A percentile compares a stretch with the other conserved stretches of the same genome.
phyloP scores from a whole-genome alignment of 768 basidiomycete genomes.

The Lentinula boryana region DNA sequence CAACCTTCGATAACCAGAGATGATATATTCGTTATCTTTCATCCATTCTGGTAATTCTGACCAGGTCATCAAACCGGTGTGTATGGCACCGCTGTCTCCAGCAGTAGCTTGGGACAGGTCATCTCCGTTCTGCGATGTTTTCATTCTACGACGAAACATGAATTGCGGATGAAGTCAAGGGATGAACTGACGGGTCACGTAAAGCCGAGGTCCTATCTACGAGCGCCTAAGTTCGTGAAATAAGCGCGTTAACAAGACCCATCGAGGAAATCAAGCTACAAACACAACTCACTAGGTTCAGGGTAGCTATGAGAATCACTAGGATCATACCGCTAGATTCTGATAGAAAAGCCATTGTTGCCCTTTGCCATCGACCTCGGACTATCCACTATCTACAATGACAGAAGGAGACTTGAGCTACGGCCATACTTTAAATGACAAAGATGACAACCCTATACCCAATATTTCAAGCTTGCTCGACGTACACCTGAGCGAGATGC shows the following conservation, averaged over 20 bases:
- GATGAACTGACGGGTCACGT: too few relatives aligned
- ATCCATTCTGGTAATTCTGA: slow-evolving; percentile 62
- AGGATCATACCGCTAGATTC: too few relatives aligned
- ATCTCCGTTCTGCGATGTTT: not conserved
- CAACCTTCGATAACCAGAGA: slow-evolving; percentile 65
- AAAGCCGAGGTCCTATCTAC: too few relatives aligned
- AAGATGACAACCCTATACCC: too few relatives aligned
- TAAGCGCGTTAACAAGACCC: too few relatives aligned
- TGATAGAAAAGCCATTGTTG: too few relatives aligned
- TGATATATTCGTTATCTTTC: slow-evolving; percentile 68
- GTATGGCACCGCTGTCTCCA: not conserved
- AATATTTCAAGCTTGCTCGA: not conserved
- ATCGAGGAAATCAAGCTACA: too few relatives aligned
- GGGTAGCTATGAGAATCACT: not conserved
- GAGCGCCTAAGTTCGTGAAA: too few relatives aligned
- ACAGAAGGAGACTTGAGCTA: too few relatives aligned
- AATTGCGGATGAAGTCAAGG: not conserved
- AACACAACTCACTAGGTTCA: not conserved
- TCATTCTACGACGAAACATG: not conserved
- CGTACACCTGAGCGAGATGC: not conserved
- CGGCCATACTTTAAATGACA: too few relatives aligned
- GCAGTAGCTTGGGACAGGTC: not conserved
- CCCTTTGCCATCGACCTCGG: too few relatives aligned
- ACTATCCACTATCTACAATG: too few relatives aligned
- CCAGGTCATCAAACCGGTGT: slow-evolving; percentile 26